Evolutionary conservation across 1,139 yeast genomes (phyloP), one percentile per base, ranked within the genome.

Genomic region (Scheffersomyces quercinus): DNA sequence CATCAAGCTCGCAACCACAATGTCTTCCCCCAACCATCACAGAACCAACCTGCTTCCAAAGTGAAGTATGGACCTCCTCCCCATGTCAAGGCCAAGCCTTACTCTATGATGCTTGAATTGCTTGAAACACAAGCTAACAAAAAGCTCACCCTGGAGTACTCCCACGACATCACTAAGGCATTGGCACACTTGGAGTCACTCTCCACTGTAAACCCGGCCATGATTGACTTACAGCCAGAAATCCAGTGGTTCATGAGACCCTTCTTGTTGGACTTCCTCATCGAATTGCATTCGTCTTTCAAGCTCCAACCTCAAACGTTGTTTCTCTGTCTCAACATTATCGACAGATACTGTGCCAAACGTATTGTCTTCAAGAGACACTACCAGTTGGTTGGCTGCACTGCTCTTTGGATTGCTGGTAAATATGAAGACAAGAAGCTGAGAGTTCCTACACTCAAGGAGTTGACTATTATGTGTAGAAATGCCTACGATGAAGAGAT

Each of bases 221-320:
- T 89, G 90, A 88, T 91, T 49, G 95, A 86, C 55, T 70, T 85
- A 44, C 99, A 93, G 65, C 97, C 97, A 0, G 97, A 93, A 65
- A 79, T 91, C 45, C 85, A 85, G 55, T 89, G 97, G 96, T 83
- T 77, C 59, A 89, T 91, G 96, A 79, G 98, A 54, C 96, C 97
- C 1, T 86, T 81, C 55, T 73, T 91, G 41, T 75, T 93, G 41
- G 97, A 90, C 61, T 90, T 88, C 59, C 67, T 90, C 40, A 72
- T 89, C 41, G 96, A 90, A 62, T 75, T 90, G 51, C 98, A 93
- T 60, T 71, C 83, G 9, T 82, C 90, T 41, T 79, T 91, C 55
- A 83, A 79, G 48, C 74, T 93, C 44, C 85, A 84, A 44, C 83
- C 90, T 2, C 85, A 88, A 45, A 90, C 97, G 1, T 72, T 91